phyloP scores from a whole-genome alignment of 148 eudicot species.

The Silene uniflora region DNA sequence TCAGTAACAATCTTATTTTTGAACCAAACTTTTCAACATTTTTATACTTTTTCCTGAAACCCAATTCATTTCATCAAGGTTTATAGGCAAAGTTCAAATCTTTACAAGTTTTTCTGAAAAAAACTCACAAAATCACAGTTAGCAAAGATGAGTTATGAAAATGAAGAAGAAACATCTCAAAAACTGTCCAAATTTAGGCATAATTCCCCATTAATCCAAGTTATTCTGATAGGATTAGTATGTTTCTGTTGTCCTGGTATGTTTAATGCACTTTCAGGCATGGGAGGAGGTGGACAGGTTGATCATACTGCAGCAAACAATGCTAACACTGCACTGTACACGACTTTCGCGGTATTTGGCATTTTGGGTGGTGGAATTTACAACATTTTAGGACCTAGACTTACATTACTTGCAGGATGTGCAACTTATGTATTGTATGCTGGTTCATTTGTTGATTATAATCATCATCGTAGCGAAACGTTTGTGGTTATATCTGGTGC shows the following conservation, averaged over 20 bases:
- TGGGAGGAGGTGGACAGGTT: slow-evolving; percentile 98
- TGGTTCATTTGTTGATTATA: slow-evolving; percentile 72
- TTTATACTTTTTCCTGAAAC: neutral
- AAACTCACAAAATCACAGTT: neutral
- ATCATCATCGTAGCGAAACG: slow-evolving; percentile 53
- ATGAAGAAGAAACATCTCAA: slow-evolving; percentile 31
- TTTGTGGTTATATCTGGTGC: slow-evolving; percentile 75
- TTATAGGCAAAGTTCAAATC: neutral
- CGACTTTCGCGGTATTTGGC: slow-evolving; percentile 75
- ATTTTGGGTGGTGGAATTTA: slow-evolving; percentile 88
- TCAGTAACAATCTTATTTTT: neutral
- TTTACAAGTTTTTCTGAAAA: neutral
- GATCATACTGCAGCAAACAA: slow-evolving; percentile 88
- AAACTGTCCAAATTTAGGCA: slow-evolving; percentile 39
- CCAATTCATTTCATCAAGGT: neutral
- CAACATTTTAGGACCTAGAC: slow-evolving; percentile 72
- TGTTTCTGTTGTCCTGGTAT: slow-evolving; percentile 96
- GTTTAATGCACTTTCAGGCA: slow-evolving; percentile 90
- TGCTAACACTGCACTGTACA: slow-evolving; percentile 91
- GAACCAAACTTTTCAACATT: neutral
- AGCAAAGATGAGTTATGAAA: slow-evolving; percentile 14
- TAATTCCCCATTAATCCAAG: slow-evolving; percentile 81
- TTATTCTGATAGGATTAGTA: slow-evolving; percentile 64
- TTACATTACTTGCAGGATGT: slow-evolving; percentile 71
- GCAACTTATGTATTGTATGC: slow-evolving; percentile 71